Percentiles rank a stretch among this genome's conserved stretches.
Conservation (phyloP, 1,284 basidiomycete genomes). For the Mycosarcoma mackinlayi region DNA sequence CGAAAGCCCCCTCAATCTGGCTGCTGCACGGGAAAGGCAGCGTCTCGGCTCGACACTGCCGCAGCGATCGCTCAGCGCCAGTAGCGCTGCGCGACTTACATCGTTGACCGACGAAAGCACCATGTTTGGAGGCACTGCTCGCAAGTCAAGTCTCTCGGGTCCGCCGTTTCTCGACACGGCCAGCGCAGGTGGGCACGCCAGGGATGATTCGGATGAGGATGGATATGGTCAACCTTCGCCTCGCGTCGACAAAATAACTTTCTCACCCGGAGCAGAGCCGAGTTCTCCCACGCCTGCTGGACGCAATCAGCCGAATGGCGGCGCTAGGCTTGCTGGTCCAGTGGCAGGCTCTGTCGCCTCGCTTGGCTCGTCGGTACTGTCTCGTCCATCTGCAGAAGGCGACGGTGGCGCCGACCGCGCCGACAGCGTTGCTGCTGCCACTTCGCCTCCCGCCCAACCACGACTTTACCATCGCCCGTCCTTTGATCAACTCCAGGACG, state of each 20-base stretch:
- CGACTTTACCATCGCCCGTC: conserved; percentile 45
- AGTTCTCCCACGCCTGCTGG: conserved; percentile 15
- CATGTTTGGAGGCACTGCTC: conserved; percentile 43
- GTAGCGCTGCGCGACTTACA: conserved; percentile 36
- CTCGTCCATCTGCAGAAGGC: conserved; percentile 18
- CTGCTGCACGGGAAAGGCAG: conserved; percentile 43
- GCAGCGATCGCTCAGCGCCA: conserved; percentile 42
- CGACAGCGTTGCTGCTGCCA: neutral
- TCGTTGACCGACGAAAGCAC: conserved; percentile 48
- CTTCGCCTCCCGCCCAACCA: conserved; percentile 8
- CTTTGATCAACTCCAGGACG: conserved; percentile 38
- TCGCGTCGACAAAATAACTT: conserved; percentile 9
- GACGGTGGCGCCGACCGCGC: neutral
- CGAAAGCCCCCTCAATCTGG: conserved; percentile 44
- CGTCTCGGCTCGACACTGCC: conserved; percentile 29
- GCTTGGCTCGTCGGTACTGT: conserved; percentile 20
- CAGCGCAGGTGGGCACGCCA: conserved; percentile 4
- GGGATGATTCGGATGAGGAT: conserved; percentile 49
- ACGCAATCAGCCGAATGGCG: conserved; percentile 4
- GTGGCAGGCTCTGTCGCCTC: conserved; percentile 20
- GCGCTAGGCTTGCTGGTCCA: neutral
- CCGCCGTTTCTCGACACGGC: conserved; percentile 16
- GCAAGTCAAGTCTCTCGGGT: conserved; percentile 16
- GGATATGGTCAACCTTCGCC: conserved; percentile 54
- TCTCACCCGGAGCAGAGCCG: neutral